phyloP scores from a whole-genome alignment of 169 alveolate species.

The Amoebophrya sp. region DNA sequence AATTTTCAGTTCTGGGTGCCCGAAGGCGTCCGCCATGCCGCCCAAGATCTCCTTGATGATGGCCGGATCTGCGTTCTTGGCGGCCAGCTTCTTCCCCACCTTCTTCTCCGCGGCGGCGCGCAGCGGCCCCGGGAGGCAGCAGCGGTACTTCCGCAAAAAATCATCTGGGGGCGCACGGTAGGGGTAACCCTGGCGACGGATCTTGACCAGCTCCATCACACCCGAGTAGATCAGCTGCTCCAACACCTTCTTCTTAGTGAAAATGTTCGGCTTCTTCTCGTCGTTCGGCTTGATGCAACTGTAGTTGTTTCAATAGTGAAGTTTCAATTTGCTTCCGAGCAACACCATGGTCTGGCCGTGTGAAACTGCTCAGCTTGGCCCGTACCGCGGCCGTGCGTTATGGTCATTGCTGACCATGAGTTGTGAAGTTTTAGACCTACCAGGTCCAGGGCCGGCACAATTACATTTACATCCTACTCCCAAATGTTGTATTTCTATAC shows the following conservation, averaged over 20 bases:
- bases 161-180: not conserved
- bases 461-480: no score
- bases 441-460: no score
- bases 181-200: conserved; percentile 18
- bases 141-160: not conserved
- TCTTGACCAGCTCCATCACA: conserved; percentile 10
- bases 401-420: no score
- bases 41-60: conserved; percentile 54
- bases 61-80: not conserved
- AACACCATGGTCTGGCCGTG: no score
- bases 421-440: no score
- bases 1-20: conserved; percentile 90
- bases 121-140: not conserved
- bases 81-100: not conserved
- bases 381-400: no score
- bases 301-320: no score
- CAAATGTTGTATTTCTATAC: no score
- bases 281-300: conserved; percentile 21
- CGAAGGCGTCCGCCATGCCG: conserved; percentile 80
- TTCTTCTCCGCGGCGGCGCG: not conserved
- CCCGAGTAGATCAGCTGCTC: conserved; percentile 4
- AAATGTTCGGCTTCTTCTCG: not conserved
- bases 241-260: conserved; percentile 20
- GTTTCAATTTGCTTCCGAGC: no score
- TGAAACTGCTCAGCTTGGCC: no score